A percentile compares a stretch with the other conserved stretches of the same genome.
Conservation (phyloP, 768 basidiomycete species). For the Boletus pseudopeckii region DNA sequence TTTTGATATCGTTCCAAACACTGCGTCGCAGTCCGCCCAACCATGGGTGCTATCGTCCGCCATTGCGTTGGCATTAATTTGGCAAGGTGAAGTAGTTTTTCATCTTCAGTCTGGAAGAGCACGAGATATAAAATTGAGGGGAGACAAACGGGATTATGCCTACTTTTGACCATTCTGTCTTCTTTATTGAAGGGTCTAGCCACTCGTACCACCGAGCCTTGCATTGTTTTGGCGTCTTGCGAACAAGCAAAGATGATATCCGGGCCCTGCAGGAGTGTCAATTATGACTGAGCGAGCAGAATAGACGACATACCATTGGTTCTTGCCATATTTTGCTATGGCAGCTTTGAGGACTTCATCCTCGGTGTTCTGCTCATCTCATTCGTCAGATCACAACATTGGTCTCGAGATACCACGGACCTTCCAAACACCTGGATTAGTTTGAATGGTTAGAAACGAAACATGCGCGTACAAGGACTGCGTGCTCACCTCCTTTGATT, state of each 20-base stretch:
- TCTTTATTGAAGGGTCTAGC: conserved; percentile 99
- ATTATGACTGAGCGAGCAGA: neutral
- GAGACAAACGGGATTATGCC: conserved; percentile 6
- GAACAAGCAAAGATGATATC: conserved; percentile 93
- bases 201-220: conserved; percentile 99
- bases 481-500: conserved; percentile 76
- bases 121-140: neutral
- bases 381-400: neutral
- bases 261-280: conserved; percentile 65
- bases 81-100: conserved; percentile 95
- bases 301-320: conserved; percentile 66
- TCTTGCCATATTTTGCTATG: conserved; percentile 96
- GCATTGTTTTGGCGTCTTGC: conserved; percentile 99
- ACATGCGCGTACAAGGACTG: neutral
- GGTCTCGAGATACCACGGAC: conserved; percentile 34
- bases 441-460: conserved; percentile 1
- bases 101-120: conserved; percentile 80
- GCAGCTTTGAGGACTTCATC: conserved; percentile 99
- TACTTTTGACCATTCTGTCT: conserved; percentile 99
- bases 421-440: conserved; percentile 73
- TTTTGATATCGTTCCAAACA: conserved; percentile 99
- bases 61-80: conserved; percentile 99
- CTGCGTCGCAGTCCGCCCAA: conserved; percentile 95
- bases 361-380: conserved; percentile 71
- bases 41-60: conserved; percentile 98